These are phyloP conservation scores for Coniochaeta ligniaria DNA, from an alignment of 2,329 filamentous ascomycete genomes.

Conservation along the genomic window DNA sequence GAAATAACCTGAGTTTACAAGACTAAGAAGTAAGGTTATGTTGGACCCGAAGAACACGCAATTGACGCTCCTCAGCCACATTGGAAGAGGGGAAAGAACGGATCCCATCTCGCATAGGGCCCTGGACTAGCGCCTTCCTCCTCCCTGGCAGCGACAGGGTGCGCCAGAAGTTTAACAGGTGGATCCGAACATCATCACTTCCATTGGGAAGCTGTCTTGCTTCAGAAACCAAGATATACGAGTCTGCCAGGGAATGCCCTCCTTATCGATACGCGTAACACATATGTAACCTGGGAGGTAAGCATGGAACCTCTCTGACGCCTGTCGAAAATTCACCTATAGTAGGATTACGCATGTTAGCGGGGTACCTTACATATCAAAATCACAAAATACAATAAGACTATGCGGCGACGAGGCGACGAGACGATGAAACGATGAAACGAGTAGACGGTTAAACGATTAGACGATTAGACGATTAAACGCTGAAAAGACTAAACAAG, in stretches of 20 bases:
- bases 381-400: no score
- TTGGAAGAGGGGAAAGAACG: background rate
- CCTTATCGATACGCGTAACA: background rate
- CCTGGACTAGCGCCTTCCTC: background rate
- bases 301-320: background rate
- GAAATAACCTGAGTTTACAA: no score
- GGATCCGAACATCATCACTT: background rate
- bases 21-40: no score
- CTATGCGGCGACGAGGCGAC: no score
- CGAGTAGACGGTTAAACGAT: no score
- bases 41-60: background rate
- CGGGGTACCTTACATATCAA: no score
- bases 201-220: no score
- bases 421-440: no score
- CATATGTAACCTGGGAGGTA: background rate
- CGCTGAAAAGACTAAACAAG: no score
- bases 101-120: background rate
- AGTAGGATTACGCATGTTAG: no score
- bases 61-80: background rate
- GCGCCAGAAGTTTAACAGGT: background rate
- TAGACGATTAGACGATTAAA: no score
- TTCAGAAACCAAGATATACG: no score
- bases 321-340: background rate
- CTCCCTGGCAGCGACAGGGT: background rate
- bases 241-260: background rate